Evolutionary conservation across 2,329 filamentous ascomycete species (phyloP).

Genomic region (Dichotomopilus funicola): DNA sequence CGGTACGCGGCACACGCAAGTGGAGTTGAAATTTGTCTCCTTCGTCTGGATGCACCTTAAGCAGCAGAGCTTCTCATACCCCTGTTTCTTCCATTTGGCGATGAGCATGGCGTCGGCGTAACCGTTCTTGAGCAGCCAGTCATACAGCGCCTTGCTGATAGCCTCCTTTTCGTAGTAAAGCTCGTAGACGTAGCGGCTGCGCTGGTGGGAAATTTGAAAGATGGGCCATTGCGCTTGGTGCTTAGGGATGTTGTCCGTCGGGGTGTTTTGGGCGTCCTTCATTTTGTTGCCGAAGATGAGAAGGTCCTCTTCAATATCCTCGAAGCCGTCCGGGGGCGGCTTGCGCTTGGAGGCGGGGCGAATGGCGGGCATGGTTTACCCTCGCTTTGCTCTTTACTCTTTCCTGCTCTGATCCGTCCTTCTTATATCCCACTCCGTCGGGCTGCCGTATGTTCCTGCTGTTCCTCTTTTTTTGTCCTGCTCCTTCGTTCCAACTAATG

Average conservation of each 20-base stretch:
- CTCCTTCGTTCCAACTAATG: no score
- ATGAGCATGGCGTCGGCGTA: slow-evolving; percentile 95
- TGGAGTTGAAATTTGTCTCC: slow-evolving; percentile 97
- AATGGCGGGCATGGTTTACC: slow-evolving; percentile 62
- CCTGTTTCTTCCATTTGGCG: slow-evolving; percentile 99
- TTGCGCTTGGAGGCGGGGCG: slow-evolving; percentile 71
- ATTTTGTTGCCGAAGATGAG: slow-evolving; percentile 85
- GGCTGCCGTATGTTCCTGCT: no score
- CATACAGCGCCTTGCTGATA: slow-evolving; percentile 85
- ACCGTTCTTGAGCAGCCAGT: slow-evolving; percentile 92
- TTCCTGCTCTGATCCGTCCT: not conserved
- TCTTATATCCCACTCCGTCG: no score
- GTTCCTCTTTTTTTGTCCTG: no score
- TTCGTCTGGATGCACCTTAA: slow-evolving; percentile 97
- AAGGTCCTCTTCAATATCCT: slow-evolving; percentile 80
- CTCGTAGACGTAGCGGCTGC: slow-evolving; percentile 90
- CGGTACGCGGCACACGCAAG: slow-evolving; percentile 93
- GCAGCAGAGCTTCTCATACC: slow-evolving; percentile 98
- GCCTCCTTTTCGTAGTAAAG: slow-evolving; percentile 97
- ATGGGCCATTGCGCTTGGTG: slow-evolving; percentile 95
- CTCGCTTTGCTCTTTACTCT: not conserved
- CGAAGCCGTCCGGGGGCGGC: slow-evolving; percentile 78
- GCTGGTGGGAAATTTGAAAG: slow-evolving; percentile 93
- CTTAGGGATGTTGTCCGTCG: slow-evolving; percentile 70
- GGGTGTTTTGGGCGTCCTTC: slow-evolving; percentile 90